phyloP scores from a whole-genome alignment of 306 rosid genomes.

The Quillaja saponaria region DNA sequence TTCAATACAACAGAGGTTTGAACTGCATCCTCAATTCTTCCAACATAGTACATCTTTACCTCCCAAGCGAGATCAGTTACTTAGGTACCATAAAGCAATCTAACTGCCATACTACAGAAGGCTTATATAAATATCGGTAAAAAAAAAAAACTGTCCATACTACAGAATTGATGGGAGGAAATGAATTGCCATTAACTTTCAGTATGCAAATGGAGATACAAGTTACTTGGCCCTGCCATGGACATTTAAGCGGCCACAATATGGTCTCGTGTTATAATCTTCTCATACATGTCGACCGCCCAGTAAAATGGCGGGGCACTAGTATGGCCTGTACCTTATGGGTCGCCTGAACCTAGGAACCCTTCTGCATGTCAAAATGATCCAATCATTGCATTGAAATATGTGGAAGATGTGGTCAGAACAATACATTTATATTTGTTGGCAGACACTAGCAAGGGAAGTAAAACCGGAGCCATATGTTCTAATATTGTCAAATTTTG shows the following conservation, averaged over 20 bases:
- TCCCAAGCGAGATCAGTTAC: too few relatives aligned
- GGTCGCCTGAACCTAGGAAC: conserved; percentile 94
- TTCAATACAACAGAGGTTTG: too few relatives aligned
- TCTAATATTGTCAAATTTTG: neutral
- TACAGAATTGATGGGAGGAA: conserved; percentile 22
- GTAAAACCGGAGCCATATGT: neutral
- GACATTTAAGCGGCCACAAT: conserved; percentile 38
- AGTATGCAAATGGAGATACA: conserved; percentile 21
- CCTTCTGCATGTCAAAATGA: conserved; percentile 63
- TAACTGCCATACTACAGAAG: conserved; percentile 30
- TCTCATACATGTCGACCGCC: conserved; percentile 10
- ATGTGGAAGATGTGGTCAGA: neutral
- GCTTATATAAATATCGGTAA: too few relatives aligned
- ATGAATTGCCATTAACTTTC: conserved; percentile 29
- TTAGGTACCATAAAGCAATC: too few relatives aligned
- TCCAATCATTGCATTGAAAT: conserved; percentile 15
- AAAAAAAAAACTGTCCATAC: too few relatives aligned
- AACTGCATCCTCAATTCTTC: too few relatives aligned
- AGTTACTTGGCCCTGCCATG: conserved; percentile 30
- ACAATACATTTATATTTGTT: neutral
- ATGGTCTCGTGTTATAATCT: conserved; percentile 30
- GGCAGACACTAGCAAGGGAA: conserved; percentile 7
- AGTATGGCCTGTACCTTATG: conserved; percentile 84
- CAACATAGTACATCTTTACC: too few relatives aligned
- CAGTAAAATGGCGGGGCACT: conserved; percentile 37